Percentiles rank a stretch among this genome's conserved stretches.
Conservation (phyloP, 2,329 filamentous ascomycete species). For the Mariannaea sp. region DNA sequence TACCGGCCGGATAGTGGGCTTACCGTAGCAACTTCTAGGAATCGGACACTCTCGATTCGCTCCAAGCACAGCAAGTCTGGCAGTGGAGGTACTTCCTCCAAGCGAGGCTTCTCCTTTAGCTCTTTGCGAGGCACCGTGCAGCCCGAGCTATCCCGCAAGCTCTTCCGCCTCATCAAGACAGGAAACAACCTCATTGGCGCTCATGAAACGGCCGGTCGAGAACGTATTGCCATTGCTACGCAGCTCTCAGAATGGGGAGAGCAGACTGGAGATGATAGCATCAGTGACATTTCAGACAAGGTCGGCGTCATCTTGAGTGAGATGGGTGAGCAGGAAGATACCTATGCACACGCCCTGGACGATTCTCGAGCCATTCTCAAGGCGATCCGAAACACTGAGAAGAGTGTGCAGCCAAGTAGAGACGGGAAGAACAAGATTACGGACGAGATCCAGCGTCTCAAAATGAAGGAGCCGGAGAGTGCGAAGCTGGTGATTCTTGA, state of each 20-base stretch:
- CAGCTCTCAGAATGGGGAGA: conserved; percentile 98
- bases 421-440: conserved; percentile 86
- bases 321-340: conserved; percentile 91
- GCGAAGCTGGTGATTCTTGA: conserved; percentile 82
- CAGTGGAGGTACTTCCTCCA: conserved; percentile 47
- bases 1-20: conserved; percentile 30
- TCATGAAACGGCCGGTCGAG: conserved; percentile 82
- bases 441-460: conserved; percentile 90
- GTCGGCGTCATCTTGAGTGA: conserved; percentile 90
- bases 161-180: conserved; percentile 92
- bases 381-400: conserved; percentile 92
- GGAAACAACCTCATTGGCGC: conserved; percentile 87
- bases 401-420: conserved; percentile 89
- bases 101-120: conserved; percentile 80
- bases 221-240: conserved; percentile 81
- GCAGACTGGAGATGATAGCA: conserved; percentile 81
- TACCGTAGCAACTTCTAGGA: conserved; percentile 56
- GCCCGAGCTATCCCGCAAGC: conserved; percentile 84
- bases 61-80: conserved; percentile 60
- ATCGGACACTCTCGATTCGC: conserved; percentile 75
- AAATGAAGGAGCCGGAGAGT: conserved; percentile 89
- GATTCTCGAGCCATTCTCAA: conserved; percentile 84
- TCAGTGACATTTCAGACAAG: conserved; percentile 94
- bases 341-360: conserved; percentile 84
- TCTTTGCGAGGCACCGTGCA: conserved; percentile 85